Evolutionary conservation across 2,329 filamentous ascomycete species (phyloP).

Genomic region (Bipolaris bicolor): DNA sequence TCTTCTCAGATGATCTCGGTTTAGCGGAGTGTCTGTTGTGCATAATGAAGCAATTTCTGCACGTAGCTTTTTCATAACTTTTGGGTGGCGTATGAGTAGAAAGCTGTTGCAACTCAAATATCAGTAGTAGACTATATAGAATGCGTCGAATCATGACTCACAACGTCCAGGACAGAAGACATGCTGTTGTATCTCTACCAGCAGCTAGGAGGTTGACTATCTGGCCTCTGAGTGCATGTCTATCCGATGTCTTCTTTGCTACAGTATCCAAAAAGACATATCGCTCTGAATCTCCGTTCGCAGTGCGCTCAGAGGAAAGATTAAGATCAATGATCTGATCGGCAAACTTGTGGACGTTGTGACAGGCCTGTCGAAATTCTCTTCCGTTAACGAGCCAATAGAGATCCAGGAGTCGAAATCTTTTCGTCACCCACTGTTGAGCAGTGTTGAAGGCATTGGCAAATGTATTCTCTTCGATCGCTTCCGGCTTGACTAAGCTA

Average conservation of each 20-base stretch:
- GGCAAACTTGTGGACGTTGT: slow-evolving; percentile 44
- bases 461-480: slow-evolving; percentile 35
- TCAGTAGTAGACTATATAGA: slow-evolving; percentile 16
- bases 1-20: slow-evolving; percentile 51
- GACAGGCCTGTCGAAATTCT: slow-evolving; percentile 30
- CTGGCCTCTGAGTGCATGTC: no score
- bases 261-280: no score
- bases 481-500: slow-evolving; percentile 28
- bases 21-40: slow-evolving; percentile 48
- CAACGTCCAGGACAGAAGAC: no score
- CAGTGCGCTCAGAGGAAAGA: slow-evolving; percentile 40
- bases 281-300: no score
- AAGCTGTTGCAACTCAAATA: slow-evolving; percentile 39
- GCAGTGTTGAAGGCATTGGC: slow-evolving; percentile 49
- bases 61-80: slow-evolving; percentile 42
- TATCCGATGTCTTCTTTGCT: no score
- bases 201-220: no score
- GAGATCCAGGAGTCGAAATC: slow-evolving; percentile 45
- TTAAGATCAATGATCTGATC: slow-evolving; percentile 54
- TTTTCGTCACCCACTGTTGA: slow-evolving; percentile 43
- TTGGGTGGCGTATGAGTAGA: slow-evolving; percentile 43
- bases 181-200: no score
- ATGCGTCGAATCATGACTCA: no score
- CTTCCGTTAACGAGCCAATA: slow-evolving; percentile 54
- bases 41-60: slow-evolving; percentile 36